These are phyloP conservation scores for Eutypa lata DNA, from an alignment of 2,329 filamentous ascomycete species.

Conservation along the genomic window DNA sequence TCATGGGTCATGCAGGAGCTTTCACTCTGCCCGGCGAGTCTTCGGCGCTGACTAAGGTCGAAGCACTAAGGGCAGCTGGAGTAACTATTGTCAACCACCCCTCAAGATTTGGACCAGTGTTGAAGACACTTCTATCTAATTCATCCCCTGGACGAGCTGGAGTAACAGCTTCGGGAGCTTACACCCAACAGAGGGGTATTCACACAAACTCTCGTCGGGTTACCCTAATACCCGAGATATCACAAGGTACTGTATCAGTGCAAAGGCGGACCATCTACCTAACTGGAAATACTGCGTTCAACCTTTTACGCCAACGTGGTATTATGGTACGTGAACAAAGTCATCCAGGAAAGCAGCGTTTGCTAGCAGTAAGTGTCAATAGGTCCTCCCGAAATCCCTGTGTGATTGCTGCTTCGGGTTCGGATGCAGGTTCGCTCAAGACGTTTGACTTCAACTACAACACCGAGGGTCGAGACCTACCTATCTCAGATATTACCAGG, in stretches of 20 bases:
- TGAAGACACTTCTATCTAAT: constrained; percentile 58
- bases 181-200: constrained; percentile 46
- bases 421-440: constrained; percentile 39
- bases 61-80: constrained; percentile 62
- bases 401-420: constrained; percentile 57
- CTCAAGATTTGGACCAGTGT: constrained; percentile 66
- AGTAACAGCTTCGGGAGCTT: constrained; percentile 9
- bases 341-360: constrained; percentile 37
- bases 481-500: constrained; percentile 37
- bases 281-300: constrained; percentile 48
- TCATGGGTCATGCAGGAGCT: constrained; percentile 80
- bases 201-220: constrained; percentile 43
- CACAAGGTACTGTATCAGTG: neutral
- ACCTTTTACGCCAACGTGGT: constrained; percentile 51
- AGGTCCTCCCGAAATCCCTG: constrained; percentile 60
- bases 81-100: constrained; percentile 73
- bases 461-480: constrained; percentile 40
- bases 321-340: constrained; percentile 39
- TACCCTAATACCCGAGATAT: constrained; percentile 7
- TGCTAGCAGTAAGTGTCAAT: constrained; percentile 64
- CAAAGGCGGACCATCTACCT: constrained; percentile 55
- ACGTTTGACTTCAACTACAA: constrained; percentile 63
- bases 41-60: constrained; percentile 62
- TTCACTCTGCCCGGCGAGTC: constrained; percentile 67
- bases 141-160: constrained; percentile 10